These are phyloP conservation scores for Neurospora sp. DNA, from an alignment of 495 filamentous ascomycete species.

Conservation along the genomic window DNA sequence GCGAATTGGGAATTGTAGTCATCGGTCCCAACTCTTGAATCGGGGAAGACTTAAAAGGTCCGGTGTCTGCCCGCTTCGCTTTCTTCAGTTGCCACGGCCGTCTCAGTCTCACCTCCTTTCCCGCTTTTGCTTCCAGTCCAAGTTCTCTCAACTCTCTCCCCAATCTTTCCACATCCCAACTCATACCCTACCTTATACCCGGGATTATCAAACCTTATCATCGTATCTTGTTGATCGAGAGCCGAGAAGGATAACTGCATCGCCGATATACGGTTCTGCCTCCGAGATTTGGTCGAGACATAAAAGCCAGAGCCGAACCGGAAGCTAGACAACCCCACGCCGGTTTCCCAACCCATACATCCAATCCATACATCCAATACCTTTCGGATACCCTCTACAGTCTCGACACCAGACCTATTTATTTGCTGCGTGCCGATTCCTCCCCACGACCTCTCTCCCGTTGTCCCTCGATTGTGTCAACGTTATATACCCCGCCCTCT, in stretches of 20 bases:
- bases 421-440: background rate
- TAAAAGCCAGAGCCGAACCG: background rate
- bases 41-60: background rate
- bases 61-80: background rate
- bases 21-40: background rate
- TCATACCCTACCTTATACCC: background rate
- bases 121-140: background rate
- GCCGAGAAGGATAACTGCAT: background rate
- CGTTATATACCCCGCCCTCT: background rate
- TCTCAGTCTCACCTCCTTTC: background rate
- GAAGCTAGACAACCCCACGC: background rate
- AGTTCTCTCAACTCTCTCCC: background rate
- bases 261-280: background rate
- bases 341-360: background rate
- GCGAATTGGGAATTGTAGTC: background rate
- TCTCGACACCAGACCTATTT: background rate
- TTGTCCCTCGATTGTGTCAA: background rate
- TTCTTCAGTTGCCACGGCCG: background rate
- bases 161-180: background rate
- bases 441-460: background rate
- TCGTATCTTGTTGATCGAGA: background rate
- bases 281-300: background rate
- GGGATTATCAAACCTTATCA: background rate
- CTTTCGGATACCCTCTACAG: background rate
- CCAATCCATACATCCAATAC: background rate